These are phyloP conservation scores for Veloporphyrellus conicus DNA, from an alignment of 1,284 basidiomycete genomes.

Conservation along the genomic window DNA sequence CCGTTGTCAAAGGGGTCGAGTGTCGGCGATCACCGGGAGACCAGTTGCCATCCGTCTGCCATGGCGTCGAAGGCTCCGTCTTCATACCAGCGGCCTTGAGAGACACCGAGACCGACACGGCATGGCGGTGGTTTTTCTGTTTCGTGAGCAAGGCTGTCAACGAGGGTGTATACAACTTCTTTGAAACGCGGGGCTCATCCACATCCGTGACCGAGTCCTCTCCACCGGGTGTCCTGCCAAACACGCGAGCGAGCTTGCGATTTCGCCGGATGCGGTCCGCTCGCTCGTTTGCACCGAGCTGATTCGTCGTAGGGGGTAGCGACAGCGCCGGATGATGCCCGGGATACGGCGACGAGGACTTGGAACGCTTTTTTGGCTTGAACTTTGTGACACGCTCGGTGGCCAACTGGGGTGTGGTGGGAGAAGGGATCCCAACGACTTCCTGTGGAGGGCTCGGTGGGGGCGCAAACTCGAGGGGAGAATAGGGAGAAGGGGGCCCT, in stretches of 20 bases:
- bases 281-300: constrained; percentile 61
- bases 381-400: constrained; percentile 22
- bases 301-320: constrained; percentile 60
- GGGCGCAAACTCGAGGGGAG: constrained; percentile 31
- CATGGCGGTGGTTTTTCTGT: constrained; percentile 37
- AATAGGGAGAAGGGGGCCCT: constrained; percentile 25
- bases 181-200: constrained; percentile 22
- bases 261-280: constrained; percentile 68
- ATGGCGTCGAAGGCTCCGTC: constrained; percentile 28
- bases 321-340: constrained; percentile 11
- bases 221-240: constrained; percentile 60
- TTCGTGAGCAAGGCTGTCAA: constrained; percentile 26
- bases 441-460: constrained; percentile 22
- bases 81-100: constrained; percentile 13
- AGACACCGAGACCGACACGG: constrained; percentile 40
- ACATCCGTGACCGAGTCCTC: constrained; percentile 34
- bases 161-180: constrained; percentile 24
- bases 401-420: constrained; percentile 35
- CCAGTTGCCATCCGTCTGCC: constrained; percentile 21
- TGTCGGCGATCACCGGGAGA: constrained; percentile 42
- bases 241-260: constrained; percentile 72
- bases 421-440: constrained; percentile 35
- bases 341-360: constrained; percentile 26
- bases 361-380: constrained; percentile 24
- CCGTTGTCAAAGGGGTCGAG: constrained; percentile 46